Conservation (phyloP, 2,329 filamentous ascomycete species). For the Aspergillus tubingensis region DNA sequence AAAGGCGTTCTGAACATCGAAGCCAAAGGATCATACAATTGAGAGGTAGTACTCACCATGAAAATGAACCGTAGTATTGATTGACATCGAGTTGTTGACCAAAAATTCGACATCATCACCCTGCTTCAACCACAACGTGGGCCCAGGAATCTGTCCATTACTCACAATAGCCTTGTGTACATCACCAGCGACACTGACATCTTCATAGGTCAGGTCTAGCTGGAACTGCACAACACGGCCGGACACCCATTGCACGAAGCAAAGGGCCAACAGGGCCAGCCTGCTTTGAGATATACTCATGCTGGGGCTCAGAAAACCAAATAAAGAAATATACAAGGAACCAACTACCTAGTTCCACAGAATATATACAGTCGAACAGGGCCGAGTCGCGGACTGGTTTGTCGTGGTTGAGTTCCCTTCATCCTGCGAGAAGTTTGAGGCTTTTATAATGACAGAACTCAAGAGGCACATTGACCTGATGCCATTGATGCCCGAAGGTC, state of each 20-base stretch:
- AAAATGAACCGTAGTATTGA: constrained; percentile 34
- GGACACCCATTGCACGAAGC: constrained; percentile 13
- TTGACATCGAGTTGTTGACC: constrained; percentile 32
- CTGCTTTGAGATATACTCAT: constrained; percentile 6
- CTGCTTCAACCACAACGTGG: constrained; percentile 28
- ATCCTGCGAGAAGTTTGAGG: background rate
- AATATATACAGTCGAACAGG: background rate
- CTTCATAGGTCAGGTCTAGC: constrained; percentile 27
- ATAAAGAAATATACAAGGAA: background rate
- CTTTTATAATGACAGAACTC: background rate
- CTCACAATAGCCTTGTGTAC: constrained; percentile 28
- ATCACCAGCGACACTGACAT: constrained; percentile 26
- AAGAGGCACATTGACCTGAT: background rate
- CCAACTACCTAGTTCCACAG: background rate
- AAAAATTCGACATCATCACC: constrained; percentile 32
- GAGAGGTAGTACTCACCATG: constrained; percentile 24
- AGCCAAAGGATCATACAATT: background rate
- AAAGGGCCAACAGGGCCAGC: constrained; percentile 11
- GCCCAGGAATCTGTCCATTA: constrained; percentile 35
- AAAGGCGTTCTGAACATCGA: background rate
- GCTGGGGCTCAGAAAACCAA: background rate
- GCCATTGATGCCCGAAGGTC: background rate
- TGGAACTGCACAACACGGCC: constrained; percentile 13
- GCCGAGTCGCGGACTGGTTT: background rate
- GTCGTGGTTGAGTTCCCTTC: background rate